Percentiles rank a stretch among this genome's conserved stretches.
Conservation (phyloP, 805 yeast genomes). For the Saccharomycopsis lassenensis region DNA sequence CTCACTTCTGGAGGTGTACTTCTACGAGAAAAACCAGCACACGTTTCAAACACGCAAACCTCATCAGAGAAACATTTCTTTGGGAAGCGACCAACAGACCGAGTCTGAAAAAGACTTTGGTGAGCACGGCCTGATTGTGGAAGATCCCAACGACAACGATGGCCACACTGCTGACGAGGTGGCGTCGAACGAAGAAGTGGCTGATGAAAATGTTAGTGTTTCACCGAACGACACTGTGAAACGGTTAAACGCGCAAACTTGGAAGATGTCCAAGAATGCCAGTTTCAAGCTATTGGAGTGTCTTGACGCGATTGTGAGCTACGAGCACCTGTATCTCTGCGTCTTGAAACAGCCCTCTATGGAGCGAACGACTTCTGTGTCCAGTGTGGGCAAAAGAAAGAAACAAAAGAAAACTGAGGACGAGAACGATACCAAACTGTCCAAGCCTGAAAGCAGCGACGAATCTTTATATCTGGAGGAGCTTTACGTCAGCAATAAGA, state of each 20-base stretch:
- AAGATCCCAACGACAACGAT: not conserved
- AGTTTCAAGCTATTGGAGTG: not conserved
- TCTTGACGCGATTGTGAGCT: slow-evolving; percentile 1
- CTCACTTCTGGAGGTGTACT: slow-evolving; percentile 4
- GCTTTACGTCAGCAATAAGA: too few species aligned
- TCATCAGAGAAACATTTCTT: slow-evolving; percentile 1
- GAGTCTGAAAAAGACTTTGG: not conserved
- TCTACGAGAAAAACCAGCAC: slow-evolving; percentile 4
- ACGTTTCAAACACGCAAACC: not conserved
- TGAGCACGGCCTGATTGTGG: too few species aligned
- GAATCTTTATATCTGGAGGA: too few species aligned
- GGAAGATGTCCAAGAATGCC: slow-evolving; percentile 1
- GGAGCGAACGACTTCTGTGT: not conserved
- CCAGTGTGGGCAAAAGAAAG: not conserved
- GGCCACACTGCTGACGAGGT: not conserved
- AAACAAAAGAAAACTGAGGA: not conserved
- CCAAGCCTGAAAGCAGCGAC: slow-evolving; percentile 5
- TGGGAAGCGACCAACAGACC: too few species aligned
- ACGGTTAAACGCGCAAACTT: not conserved
- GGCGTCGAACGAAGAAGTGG: not conserved
- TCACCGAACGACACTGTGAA: too few species aligned
- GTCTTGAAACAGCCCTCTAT: not conserved
- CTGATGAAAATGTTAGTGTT: not conserved
- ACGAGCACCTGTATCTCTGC: slow-evolving; percentile 3
- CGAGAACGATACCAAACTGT: slow-evolving; percentile 1